Base-by-base conservation (phyloP, 23 red algal genomes). In the Pyropia haitanensis region DNA sequence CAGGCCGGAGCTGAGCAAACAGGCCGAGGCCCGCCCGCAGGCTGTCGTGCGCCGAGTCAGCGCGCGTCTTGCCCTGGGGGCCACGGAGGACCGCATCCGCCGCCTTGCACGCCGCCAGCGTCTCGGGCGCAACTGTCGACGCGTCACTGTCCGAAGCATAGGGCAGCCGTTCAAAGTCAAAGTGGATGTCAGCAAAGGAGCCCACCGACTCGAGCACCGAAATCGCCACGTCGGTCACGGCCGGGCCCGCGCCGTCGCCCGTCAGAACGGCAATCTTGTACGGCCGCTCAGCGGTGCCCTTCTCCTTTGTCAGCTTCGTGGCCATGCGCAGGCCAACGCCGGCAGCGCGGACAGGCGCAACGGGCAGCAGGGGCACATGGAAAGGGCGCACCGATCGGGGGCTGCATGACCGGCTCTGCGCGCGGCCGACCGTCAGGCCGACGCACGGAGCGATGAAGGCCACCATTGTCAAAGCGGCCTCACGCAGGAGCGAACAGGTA, bases 1-100 rank as follows among this genome's bases (percentile, higher is more conserved):
- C 81, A 12, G 88, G 88, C 26, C 80, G 70, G 53, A 87, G 79
- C 70, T 95, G 88, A n/a, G 79, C 88, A 77, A 87, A 95, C 63
- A 95, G 67, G 31, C 81, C 76, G 31, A 95, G 82, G 19, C 78
- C 58, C 61, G 67, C 70, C 19, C 79, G 14, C 28, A 95, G 75
- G 39, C 71, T 65, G 32, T 61, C 44, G 71, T 89, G 84, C n/a
- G 84, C 84, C 23, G 52, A 63, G 19, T 60, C 56, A 39, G 64
- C 60, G 28, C 76, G 31, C 51, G 60, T 44, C 14, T 74, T 25
- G 12, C 88, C 88, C 70, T 95, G 80, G 60, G 85, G 84, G 24
- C 62, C 65, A 3, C 81, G 54, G 26, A 95, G 70, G 32, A 95
- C 88, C 16, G 88, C 80, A 56, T 95, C 88, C 25, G 88, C 52